Evolutionary conservation across 2,329 filamentous ascomycete species (phyloP), one percentile per base, ranked within the genome.

Genomic region (Emericellopsis atlantica): DNA sequence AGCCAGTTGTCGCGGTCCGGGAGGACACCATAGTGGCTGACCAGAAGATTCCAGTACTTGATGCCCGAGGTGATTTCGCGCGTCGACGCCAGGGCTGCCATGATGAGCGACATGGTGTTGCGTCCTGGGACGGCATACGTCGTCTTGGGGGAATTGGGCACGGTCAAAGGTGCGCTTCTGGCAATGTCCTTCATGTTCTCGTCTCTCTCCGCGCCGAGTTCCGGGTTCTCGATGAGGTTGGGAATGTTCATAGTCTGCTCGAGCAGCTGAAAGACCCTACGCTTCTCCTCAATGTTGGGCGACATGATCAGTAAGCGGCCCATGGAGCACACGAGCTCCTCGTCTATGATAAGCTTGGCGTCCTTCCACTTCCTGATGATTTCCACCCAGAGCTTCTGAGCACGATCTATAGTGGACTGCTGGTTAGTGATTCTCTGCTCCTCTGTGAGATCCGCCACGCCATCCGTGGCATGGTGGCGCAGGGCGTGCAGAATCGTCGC

Each of bases 401-500:
- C 51, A 3, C 50, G 44, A 1, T 50, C 32, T 4, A 60, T 42
- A 11, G 52, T 46, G 37, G 51, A 55, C 33, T 44, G 46, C 12
- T 29, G 44, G 1, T 50, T 32, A 4, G 60, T 42, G 12, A 52
- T 46, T 37, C 51, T 55, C 34, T 44, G 46, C 22, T 50, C 54
- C 4, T 51, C 23, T 12, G 36, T 11, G n/a, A 18, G n/a, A 11
- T 18, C 22, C 12, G 11, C 22, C 18, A 15, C n/a, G n/a, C 24
- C 35, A 14, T 15, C 46, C 24, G 50, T 22, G 12, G 47, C 49
- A 35, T 57, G 47, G 41, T 58, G 45, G 37, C 77, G 74, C 39
- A 96, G 71, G 4, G 82, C 84, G 51, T 88, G 84, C 40, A 98
- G 57, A 45, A 98, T 83, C 36, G 78, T 88, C 1, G 84, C 84